Conservation (phyloP, 2,329 filamentous ascomycete genomes). For the Tolypocladium ovalisporum region DNA sequence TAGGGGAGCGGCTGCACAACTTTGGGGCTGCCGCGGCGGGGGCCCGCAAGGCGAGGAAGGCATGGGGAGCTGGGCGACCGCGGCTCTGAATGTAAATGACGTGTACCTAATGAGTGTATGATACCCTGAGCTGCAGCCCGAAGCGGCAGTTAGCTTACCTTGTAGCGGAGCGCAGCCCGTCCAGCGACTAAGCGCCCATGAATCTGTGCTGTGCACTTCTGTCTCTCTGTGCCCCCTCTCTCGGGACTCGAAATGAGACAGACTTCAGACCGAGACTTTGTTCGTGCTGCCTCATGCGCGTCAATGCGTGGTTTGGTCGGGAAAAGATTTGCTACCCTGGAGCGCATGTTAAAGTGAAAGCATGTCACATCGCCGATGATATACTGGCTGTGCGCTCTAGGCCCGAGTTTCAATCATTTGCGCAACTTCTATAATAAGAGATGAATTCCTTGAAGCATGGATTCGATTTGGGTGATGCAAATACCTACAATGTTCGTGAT, state of each 20-base stretch:
- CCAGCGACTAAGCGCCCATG: neutral
- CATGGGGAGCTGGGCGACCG: constrained; percentile 22
- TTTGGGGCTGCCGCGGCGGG: constrained; percentile 49
- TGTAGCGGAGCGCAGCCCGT: neutral
- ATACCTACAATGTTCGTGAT: too few relatives aligned
- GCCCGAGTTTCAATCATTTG: too few relatives aligned
- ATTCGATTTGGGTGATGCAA: too few relatives aligned
- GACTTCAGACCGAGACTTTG: neutral
- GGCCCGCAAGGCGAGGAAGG: constrained; percentile 20
- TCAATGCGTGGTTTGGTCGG: neutral
- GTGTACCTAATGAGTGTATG: neutral
- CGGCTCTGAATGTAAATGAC: neutral
- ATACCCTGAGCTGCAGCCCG: constrained; percentile 1
- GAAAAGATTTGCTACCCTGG: neutral
- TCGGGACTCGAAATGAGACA: neutral
- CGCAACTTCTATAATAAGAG: neutral
- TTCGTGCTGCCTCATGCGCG: neutral
- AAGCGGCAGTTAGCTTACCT: neutral
- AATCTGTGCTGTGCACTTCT: neutral
- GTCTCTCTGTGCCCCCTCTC: neutral
- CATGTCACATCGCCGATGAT: too few relatives aligned
- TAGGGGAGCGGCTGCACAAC: constrained; percentile 90
- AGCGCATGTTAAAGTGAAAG: neutral
- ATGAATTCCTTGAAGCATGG: neutral
- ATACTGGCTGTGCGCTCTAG: too few relatives aligned